Base-by-base conservation (phyloP, 2,329 filamentous ascomycete species). In the Lanzia echinophila region DNA sequence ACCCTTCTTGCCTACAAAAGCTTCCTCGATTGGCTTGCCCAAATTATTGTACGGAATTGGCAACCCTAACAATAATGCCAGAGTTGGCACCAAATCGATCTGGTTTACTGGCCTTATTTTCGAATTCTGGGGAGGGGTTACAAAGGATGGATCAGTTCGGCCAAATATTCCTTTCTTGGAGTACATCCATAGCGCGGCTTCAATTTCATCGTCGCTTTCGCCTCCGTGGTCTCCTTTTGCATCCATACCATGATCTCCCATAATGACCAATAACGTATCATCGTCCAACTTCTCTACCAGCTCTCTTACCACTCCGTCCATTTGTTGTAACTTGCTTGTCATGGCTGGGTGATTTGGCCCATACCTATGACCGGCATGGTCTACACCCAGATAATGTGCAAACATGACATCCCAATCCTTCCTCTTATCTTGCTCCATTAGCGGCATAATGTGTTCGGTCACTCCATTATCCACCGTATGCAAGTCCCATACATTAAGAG, bases 241-340 rank as follows among this genome's bases (percentile, higher is more conserved):
- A 69, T 99, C 94, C 94, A 99, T 99, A 11, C 94, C 94, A 67
- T 99, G 94, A 68, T 99, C 94, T n/a, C 94, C 94, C 90, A 99
- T 95, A 13, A 99, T 88, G 19, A 99, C 83, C 34, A 99, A 75
- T 20, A 99, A 75, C 0, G 94, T 99, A 53, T 89, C 75, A 50
- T 96, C 87, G 63, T 96, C 92, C 17, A 99, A 74, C 3, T 75
- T 74, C 0, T 79, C 75, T 3, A 88, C 83, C 51, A 97, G 76
- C 24, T 86, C 78, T 42, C 83, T 80, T 55, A 97, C 77, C 31
- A 96, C 85, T 1, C 69, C 72, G 64, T 99, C 84, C 92, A 99
- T 99, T 71, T 99, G 90, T 59, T 82, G 81, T 61, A 97, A 74
- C 72, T 99, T 99, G 10, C 86, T 82, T 22, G 82, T 84, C 92